Percentiles rank a stretch among this genome's conserved stretches.
Conservation (phyloP, 1,284 basidiomycete genomes). For the Afroboletus lepidellus region DNA sequence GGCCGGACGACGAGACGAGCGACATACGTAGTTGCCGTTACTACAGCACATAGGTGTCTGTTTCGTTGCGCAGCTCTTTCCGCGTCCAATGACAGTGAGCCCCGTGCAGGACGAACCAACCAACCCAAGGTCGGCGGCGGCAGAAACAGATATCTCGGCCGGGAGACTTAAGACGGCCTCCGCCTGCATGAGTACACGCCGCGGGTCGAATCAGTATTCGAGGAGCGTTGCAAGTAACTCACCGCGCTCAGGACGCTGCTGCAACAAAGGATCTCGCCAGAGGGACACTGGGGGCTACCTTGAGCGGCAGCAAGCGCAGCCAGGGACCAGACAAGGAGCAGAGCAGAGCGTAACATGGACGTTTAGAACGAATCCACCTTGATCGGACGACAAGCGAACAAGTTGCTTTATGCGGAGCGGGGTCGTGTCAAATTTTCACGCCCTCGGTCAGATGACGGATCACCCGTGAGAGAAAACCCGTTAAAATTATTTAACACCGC, state of each 20-base stretch:
- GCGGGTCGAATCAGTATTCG: not conserved
- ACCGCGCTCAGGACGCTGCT: constrained; percentile 6
- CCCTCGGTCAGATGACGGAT: not conserved
- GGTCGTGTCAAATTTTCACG: not conserved
- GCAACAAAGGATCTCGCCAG: constrained; percentile 16
- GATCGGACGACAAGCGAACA: not conserved
- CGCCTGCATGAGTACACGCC: constrained; percentile 3
- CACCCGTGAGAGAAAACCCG: not conserved
- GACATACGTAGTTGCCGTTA: constrained; percentile 15
- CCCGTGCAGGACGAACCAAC: constrained; percentile 13
- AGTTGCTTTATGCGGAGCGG: not conserved
- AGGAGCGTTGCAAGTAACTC: not conserved
- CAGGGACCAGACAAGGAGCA: constrained; percentile 8
- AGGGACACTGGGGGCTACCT: constrained; percentile 5
- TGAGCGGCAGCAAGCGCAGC: constrained; percentile 4
- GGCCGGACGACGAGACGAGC: not conserved
- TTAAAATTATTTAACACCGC: too few relatives aligned
- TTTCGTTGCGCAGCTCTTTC: constrained; percentile 15
- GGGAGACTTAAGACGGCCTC: constrained; percentile 2
- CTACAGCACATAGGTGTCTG: constrained; percentile 17
- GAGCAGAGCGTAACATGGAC: constrained; percentile 6
- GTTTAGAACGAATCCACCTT: not conserved
- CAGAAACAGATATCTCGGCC: constrained; percentile 6
- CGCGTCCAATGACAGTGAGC: constrained; percentile 18
- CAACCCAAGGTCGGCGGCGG: constrained; percentile 12